Base-by-base conservation (phyloP, 2,329 filamentous ascomycete genomes). In the Aschersonia sp. region DNA sequence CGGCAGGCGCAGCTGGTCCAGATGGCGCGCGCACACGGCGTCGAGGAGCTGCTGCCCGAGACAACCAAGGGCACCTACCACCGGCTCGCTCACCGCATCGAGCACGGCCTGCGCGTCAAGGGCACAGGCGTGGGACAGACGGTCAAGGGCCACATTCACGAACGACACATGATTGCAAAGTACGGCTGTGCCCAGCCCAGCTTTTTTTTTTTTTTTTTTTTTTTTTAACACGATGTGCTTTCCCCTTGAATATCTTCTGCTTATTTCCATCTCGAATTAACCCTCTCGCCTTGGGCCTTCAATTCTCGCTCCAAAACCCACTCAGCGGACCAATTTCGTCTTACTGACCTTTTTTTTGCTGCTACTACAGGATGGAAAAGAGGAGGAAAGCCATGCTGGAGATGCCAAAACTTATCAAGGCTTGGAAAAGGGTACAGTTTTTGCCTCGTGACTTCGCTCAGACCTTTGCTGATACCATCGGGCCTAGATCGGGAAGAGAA, bases 101-200 rank as follows among this genome's bases (percentile, higher is more conserved):
- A 94, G 70, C 75, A 83, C 53, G 90, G 89, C 45, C 63, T 95
- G 64, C 75, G 82, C 52, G 84, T 95, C 49, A 90, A 89, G 77
- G 90, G 90, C 57, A 97, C 90, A 1, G 90, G 92, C 73, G 81
- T 87, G 55, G 90, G 88, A 49, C 82, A 95, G 68, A 81, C 76
- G 66, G 90, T 95, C 64, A 98, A 97, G 83, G 92, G 92, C 65
- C 90, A 95, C 67, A 75, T 80, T 57, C 86, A 89, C 79, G 92
- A 98, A 73, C 79, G 92, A 62, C 84, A 83, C 59, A 71, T 95
- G 70, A 82, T 85, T 68, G 73, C 76, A 51, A 80, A 82, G 73
- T 79, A 79, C 53, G 78, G 22, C 22, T 22, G 22, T 22, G 22
- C 22, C 22, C 22, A 22, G 22, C 22, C 22, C 22, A 37, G 35